Base-by-base conservation (phyloP, 2,329 filamentous ascomycete species). In the Nemania diffusa region DNA sequence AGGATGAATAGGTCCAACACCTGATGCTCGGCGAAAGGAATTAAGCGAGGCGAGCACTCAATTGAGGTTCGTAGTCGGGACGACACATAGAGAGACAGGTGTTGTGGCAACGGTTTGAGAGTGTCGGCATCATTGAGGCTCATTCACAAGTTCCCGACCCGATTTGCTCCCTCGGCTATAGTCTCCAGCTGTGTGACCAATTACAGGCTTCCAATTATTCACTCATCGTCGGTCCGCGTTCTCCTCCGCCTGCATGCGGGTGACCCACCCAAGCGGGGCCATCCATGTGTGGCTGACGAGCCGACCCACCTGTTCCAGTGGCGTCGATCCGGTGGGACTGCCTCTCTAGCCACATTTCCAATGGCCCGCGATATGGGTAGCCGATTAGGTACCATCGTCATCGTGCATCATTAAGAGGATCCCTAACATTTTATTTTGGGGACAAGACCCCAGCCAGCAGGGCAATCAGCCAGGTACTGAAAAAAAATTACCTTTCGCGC, bases 141-240 rank as follows among this genome's bases (percentile, higher is more conserved):
- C 67, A 42, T 57, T 62, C 44, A 48, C 64, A 37, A 64, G 51
- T 48, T 57, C 42, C 73, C 72, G 69, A 72, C 69, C 75, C 73
- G 71, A 67, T 69, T 75, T 71, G 70, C 67, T 73, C 72, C 73
- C 73, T 76, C 75, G 73, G 73, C 68, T 76, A 75, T 73, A 50
- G 56, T 48, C 65, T 67, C 8, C n/a, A 70, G 60, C 53, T 46
- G 56, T 62, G 69, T 67, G 56, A 40, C 74, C 75, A 76, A 76
- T 76, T 68, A 73, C 52, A 72, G 62, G 65, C 56, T 61, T 64
- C 55, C 70, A 72, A 76, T 76, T 76, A 76, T 74, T 76, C 74
- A 75, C 74, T 73, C 72, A 71, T 46, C 20, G 13, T 24, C 73
- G 72, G 72, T 2, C 67, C 65, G 62, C 72, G 27, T 57, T n/a